These are phyloP conservation scores for Fusarium odoratissimum DNA, from an alignment of 2,329 filamentous ascomycete genomes.

Conservation along the genomic window DNA sequence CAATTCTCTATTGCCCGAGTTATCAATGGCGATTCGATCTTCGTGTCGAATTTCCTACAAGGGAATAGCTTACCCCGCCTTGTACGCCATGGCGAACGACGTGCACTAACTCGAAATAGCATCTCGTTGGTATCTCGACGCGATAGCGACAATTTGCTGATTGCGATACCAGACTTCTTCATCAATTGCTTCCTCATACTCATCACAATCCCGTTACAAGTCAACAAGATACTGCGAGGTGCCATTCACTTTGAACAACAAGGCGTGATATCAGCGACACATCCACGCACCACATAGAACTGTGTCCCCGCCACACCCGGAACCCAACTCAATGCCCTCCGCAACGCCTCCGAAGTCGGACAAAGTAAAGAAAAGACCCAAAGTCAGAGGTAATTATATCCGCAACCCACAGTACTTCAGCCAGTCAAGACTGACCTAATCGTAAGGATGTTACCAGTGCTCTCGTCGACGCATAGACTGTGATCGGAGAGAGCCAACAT, in stretches of 20 bases:
- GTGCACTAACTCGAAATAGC: background rate
- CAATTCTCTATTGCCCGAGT: background rate
- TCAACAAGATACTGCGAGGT: accelerated
- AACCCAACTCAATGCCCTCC: conserved; percentile 2
- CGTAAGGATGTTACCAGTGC: conserved; percentile 38
- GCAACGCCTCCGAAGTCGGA: conserved; percentile 1
- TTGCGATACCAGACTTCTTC: background rate
- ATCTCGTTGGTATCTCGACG: background rate
- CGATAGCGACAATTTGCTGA: conserved; percentile 1
- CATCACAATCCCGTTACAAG: no score
- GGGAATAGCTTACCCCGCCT: conserved; percentile 17
- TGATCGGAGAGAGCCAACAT: conserved; percentile 35
- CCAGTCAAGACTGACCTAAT: background rate
- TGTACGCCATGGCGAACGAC: background rate
- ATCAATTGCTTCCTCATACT: background rate
- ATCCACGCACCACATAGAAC: accelerated
- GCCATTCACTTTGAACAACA: accelerated
- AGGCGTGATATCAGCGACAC: background rate
- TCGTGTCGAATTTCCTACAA: background rate
- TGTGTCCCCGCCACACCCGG: background rate
- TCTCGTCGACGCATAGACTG: conserved; percentile 43
- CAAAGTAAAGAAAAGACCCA: conserved; percentile 28
- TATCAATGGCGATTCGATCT: background rate
- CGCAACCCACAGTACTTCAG: accelerated
- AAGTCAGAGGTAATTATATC: conserved; percentile 25